These are phyloP conservation scores for Andrographis paniculata DNA, from an alignment of 305 asterid genomes.

Conservation along the genomic window DNA sequence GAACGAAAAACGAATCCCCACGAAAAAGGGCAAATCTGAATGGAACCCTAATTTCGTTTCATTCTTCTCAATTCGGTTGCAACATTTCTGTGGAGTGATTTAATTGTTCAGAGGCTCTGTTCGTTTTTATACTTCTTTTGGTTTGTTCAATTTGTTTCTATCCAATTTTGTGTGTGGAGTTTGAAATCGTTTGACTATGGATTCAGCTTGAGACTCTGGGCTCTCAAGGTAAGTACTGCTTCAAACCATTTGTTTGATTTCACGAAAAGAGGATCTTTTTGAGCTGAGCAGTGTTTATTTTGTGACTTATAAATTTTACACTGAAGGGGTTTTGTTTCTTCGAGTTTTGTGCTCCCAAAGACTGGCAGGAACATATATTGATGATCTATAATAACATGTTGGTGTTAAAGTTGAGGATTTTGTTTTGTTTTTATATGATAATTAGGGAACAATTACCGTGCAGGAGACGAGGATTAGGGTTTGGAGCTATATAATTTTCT, in stretches of 20 bases:
- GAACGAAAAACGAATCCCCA: not conserved
- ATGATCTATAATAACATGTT: no score
- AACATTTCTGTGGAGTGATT: slow-evolving; percentile 15
- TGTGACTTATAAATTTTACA: not conserved
- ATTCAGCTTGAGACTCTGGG: not conserved
- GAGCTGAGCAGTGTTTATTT: not conserved
- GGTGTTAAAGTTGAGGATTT: no score
- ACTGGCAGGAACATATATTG: no score
- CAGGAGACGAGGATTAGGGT: not conserved
- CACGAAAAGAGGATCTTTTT: not conserved
- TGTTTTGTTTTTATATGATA: not conserved
- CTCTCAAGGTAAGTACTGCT: not conserved
- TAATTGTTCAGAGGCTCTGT: no score
- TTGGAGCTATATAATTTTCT: not conserved
- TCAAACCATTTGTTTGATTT: not conserved
- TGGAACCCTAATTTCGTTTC: not conserved
- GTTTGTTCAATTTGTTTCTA: not conserved
- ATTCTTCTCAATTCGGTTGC: no score
- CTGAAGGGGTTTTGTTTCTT: not conserved
- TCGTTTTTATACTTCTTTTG: not conserved
- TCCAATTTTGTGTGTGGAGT: not conserved
- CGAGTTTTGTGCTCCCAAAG: no score
- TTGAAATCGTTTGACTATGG: slow-evolving; percentile 1
- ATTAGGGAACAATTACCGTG: not conserved
- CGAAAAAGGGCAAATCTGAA: no score